Evolutionary conservation across 1,139 yeast genomes (phyloP).

Genomic region (Saccharomyces hybrid): DNA sequence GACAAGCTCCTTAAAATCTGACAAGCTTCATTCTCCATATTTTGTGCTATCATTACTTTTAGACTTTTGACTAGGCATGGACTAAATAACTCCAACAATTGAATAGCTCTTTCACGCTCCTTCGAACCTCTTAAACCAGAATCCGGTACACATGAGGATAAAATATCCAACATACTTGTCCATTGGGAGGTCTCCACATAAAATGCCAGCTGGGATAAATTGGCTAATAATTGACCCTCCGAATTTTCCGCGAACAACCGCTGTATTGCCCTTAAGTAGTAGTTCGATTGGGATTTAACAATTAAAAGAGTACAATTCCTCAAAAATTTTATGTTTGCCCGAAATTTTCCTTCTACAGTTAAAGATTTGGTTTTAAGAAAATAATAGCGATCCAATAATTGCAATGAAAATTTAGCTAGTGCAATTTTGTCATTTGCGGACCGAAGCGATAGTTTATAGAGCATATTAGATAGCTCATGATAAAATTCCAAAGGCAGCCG

Average conservation of each 20-base stretch:
- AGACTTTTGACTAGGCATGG: constrained; percentile 11
- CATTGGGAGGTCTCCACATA: neutral
- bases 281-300: constrained; percentile 13
- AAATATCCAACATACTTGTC: neutral
- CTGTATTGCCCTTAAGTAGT: neutral
- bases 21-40: constrained; percentile 10
- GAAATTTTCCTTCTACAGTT: constrained; percentile 1
- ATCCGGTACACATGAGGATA: neutral
- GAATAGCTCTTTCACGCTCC: neutral
- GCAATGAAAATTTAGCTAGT: constrained; percentile 16
- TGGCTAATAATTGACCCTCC: neutral
- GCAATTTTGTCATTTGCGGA: constrained; percentile 5
- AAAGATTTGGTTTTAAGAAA: neutral
- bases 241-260: neutral
- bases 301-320: constrained; percentile 13
- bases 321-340: constrained; percentile 9
- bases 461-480: constrained; percentile 21
- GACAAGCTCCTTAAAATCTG: constrained; percentile 5
- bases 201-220: neutral
- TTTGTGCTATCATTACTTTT: constrained; percentile 6
- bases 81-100: constrained; percentile 7
- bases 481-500: constrained; percentile 20
- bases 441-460: constrained; percentile 11
- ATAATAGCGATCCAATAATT: constrained; percentile 12
- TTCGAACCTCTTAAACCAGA: neutral